phyloP scores from a whole-genome alignment of 148 eudicot species.

The Agrostemma githago region DNA sequence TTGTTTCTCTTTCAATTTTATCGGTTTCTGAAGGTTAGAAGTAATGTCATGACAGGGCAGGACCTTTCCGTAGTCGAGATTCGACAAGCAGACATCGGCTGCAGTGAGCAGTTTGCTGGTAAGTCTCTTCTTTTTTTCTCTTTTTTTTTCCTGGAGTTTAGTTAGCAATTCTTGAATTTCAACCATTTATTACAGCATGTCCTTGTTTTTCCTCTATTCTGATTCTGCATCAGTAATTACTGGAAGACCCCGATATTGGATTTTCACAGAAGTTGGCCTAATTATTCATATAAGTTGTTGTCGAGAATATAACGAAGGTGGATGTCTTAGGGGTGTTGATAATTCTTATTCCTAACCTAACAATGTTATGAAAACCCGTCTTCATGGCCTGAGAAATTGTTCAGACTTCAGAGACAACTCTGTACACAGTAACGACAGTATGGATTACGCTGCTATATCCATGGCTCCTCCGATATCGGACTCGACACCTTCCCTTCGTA shows the following conservation, averaged over 20 bases:
- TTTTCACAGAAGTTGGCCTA: conserved; percentile 8
- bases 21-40: no score
- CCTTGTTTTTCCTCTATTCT: conserved; percentile 18
- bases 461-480: conserved; percentile 28
- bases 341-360: not conserved
- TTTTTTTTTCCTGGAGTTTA: not conserved
- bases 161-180: not conserved
- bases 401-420: conserved; percentile 19
- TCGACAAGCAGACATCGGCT: conserved; percentile 47
- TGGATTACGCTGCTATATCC: conserved; percentile 25
- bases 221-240: conserved; percentile 50
- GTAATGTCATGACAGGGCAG: conserved; percentile 45
- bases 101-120: conserved; percentile 56
- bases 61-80: conserved; percentile 48
- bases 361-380: no score
- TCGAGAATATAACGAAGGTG: no score
- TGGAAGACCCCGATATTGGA: conserved; percentile 71
- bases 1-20: no score
- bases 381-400: conserved; percentile 25
- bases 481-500: no score
- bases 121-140: conserved; percentile 14
- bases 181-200: not conserved
- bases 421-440: no score
- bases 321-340: no score
- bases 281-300: conserved; percentile 80